phyloP scores from a whole-genome alignment of 805 yeast species.

The Lipomyces orientalis region DNA sequence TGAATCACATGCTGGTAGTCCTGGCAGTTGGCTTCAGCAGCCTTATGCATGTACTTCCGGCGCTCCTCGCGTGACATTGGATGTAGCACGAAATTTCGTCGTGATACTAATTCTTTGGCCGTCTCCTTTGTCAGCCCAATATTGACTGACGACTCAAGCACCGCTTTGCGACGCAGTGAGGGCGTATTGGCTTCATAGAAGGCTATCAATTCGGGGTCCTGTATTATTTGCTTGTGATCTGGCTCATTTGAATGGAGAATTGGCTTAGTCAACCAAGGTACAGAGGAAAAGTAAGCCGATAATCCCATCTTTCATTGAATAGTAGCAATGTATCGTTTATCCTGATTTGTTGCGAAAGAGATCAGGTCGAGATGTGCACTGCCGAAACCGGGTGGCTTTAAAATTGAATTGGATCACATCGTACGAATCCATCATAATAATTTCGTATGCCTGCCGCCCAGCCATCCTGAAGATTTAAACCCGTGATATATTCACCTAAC shows the following conservation, averaged over 20 bases:
- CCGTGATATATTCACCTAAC: no score
- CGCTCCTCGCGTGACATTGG: slow-evolving; percentile 12
- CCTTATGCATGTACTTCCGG: background rate
- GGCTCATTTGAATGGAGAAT: background rate
- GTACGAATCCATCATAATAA: no score
- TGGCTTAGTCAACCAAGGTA: background rate
- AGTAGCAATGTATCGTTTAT: background rate
- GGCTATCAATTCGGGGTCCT: slow-evolving; percentile 18
- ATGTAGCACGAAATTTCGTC: slow-evolving; percentile 3
- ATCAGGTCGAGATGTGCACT: background rate
- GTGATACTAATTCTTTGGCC: background rate
- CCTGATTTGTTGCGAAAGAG: background rate
- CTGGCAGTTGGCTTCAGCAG: slow-evolving; percentile 22
- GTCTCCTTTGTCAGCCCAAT: slow-evolving; percentile 15
- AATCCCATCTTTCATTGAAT: background rate
- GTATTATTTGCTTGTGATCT: slow-evolving; percentile 12
- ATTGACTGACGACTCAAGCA: background rate
- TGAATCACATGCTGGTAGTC: background rate
- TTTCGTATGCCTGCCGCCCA: no score
- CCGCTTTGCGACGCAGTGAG: slow-evolving; percentile 12
- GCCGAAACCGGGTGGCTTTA: no score
- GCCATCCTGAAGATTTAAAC: no score
- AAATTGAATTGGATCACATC: no score
- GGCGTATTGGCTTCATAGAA: slow-evolving; percentile 27
- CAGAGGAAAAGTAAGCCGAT: background rate